Evolutionary conservation across 1,284 basidiomycete genomes (phyloP).

Genomic region (Fomitopsis betulina): DNA sequence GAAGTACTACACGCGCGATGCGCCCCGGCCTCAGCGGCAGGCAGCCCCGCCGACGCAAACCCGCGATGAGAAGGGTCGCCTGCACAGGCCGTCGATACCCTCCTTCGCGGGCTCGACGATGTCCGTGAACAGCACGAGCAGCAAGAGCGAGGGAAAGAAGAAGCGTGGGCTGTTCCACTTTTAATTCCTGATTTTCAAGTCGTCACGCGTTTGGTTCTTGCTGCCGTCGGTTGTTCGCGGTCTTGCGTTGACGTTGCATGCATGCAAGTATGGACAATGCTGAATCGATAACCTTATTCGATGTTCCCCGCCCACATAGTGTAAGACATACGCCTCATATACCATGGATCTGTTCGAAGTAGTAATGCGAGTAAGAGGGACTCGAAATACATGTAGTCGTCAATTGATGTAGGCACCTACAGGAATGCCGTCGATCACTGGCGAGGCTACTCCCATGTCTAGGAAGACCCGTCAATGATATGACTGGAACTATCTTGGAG

Average conservation of each 20-base stretch:
- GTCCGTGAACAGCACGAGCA: conserved; percentile 38
- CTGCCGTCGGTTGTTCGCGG: neutral
- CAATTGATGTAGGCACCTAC: too few relatives aligned
- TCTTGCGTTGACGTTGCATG: neutral
- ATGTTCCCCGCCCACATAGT: conserved; percentile 1
- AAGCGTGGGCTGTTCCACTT: conserved; percentile 79
- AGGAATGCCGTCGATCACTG: neutral
- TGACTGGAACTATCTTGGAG: too few relatives aligned
- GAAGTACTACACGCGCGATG: conserved; percentile 65
- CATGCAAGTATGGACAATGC: conserved; percentile 8
- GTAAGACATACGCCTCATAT: conserved; percentile 1
- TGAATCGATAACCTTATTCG: conserved; percentile 1
- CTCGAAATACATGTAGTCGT: too few relatives aligned
- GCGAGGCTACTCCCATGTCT: too few relatives aligned
- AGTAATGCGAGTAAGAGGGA: neutral
- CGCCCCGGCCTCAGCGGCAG: conserved; percentile 44
- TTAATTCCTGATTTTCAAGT: conserved; percentile 28
- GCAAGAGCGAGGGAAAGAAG: conserved; percentile 51
- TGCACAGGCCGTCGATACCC: conserved; percentile 29
- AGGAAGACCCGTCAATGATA: neutral
- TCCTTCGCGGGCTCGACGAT: conserved; percentile 47
- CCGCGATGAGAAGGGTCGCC: conserved; percentile 17
- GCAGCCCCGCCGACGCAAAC: conserved; percentile 29
- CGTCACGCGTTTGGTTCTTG: too few relatives aligned
- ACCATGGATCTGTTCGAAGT: conserved; percentile 4